phyloP scores from a whole-genome alignment of 805 yeast genomes.

The Starmerella floris region DNA sequence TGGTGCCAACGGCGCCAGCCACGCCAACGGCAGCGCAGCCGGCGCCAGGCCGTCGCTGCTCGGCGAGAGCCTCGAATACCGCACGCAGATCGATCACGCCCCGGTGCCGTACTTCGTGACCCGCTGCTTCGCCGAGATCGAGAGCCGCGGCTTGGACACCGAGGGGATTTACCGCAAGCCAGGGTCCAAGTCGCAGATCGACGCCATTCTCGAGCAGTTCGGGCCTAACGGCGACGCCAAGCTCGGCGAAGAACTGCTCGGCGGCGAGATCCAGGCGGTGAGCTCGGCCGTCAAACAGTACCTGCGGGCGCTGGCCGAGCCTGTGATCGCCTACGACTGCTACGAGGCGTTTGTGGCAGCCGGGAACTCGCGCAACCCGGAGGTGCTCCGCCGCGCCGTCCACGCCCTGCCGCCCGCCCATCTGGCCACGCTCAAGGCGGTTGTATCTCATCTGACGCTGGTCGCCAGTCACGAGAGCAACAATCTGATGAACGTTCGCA shows the following conservation, averaged over 20 bases:
- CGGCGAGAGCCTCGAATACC: constrained; percentile 43
- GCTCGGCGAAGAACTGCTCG: constrained; percentile 29
- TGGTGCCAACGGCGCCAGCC: background rate
- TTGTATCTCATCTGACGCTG: constrained; percentile 51
- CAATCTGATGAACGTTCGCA: constrained; percentile 73
- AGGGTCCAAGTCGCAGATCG: constrained; percentile 62
- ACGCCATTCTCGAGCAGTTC: constrained; percentile 32
- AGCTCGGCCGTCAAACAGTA: constrained; percentile 80
- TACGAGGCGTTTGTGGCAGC: constrained; percentile 57
- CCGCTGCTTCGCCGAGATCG: constrained; percentile 64
- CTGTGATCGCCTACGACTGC: constrained; percentile 56
- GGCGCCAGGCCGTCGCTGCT: constrained; percentile 3
- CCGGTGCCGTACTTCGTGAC: constrained; percentile 57
- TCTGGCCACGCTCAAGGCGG: constrained; percentile 38
- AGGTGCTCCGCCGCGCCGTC: constrained; percentile 36
- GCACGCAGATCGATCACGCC: constrained; percentile 48
- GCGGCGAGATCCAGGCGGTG: constrained; percentile 71
- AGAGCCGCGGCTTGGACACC: constrained; percentile 52
- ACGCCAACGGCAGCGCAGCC: background rate
- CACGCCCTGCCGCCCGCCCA: constrained; percentile 55
- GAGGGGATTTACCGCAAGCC: constrained; percentile 90
- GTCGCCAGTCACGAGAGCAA: constrained; percentile 40
- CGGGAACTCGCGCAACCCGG: constrained; percentile 31
- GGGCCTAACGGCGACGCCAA: constrained; percentile 20
- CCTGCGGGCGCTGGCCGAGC: constrained; percentile 69